Evolutionary conservation across 768 basidiomycete genomes (phyloP), one percentile per base, ranked within the genome.

Genomic region (Serendipita sp.): DNA sequence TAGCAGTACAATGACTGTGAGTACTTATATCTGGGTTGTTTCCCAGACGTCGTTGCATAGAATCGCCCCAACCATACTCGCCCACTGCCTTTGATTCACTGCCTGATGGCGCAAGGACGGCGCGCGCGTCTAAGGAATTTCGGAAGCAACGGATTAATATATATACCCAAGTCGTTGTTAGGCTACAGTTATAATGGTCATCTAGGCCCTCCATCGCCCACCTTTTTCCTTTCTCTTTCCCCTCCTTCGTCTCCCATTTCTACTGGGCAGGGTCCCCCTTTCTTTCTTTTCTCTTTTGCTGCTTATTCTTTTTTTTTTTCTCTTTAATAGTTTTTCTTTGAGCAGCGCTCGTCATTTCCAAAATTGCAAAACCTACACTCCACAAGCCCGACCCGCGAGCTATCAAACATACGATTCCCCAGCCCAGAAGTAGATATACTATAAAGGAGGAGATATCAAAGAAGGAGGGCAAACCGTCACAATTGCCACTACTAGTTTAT

Each of bases 201-300:
- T 31, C 48, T 40, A n/a, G 8, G 29, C 44, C 11, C 13, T 31
- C 8, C n/a, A 8, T n/a, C 6, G 48, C 48, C 6, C 48, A 5
- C n/a, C 8, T 50, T 5, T 8, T n/a, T 50, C 29, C 48, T 31
- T 50, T 31, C n/a, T 40, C n/a, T n/a, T 50, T n/a, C 48, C 48
- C 48, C 48, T 31, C 48, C n/a, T 50, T 31, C 48, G 18, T 34
- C 55, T 60, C 33, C 34, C 34, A 10, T 60, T 31, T 33, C 29
- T 60, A n/a, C 55, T 36, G 55, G 55, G 55, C 55, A 60, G 55
- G 55, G 36, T 34, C 33, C 55, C 36, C 55, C 55, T n/a, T 37
- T 60, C 34, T 31, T 60, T 60, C 29, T 31, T 60, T 37, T 18
- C 48, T 8, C 48, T 50, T 50, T 50, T 50, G 6, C n/a, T 52